Evolutionary conservation across 73 alveolate species (phyloP).

Genomic region (Paramecium primaurelia): DNA sequence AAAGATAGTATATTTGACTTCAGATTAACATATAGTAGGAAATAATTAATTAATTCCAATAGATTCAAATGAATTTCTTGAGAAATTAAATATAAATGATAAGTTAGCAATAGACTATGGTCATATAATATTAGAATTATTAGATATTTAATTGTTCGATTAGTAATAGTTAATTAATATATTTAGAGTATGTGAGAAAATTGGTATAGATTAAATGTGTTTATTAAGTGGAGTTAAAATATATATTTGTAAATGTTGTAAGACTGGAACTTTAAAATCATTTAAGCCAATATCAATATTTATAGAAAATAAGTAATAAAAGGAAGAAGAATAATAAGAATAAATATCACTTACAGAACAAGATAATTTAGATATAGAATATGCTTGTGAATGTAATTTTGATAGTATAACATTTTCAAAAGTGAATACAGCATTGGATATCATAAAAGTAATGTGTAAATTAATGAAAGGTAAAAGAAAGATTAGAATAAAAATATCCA

Average conservation of each 20-base stretch:
- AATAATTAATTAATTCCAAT: background rate
- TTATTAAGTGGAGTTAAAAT: slow-evolving; percentile 1
- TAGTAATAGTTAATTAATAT: background rate
- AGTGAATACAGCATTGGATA: background rate
- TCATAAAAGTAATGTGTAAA: background rate
- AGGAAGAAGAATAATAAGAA: background rate
- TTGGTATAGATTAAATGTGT: background rate
- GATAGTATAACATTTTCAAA: slow-evolving; percentile 32
- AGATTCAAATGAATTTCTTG: background rate
- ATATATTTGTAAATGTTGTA: background rate
- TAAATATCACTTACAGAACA: background rate
- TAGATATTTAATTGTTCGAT: background rate
- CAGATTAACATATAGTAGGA: background rate
- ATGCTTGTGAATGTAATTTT: background rate
- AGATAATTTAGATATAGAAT: slow-evolving; percentile 8
- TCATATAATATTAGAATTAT: background rate
- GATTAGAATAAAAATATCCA: background rate
- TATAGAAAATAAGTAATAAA: background rate
- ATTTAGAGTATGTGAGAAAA: background rate
- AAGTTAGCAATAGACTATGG: slow-evolving; percentile 11
- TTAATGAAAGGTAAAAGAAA: background rate
- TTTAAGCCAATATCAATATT: background rate
- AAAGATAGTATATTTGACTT: background rate
- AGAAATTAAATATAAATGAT: background rate
- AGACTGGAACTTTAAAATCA: background rate